Evolutionary conservation across 176 grass and related monocot species (phyloP).

Genomic region (Avena atlantica): DNA sequence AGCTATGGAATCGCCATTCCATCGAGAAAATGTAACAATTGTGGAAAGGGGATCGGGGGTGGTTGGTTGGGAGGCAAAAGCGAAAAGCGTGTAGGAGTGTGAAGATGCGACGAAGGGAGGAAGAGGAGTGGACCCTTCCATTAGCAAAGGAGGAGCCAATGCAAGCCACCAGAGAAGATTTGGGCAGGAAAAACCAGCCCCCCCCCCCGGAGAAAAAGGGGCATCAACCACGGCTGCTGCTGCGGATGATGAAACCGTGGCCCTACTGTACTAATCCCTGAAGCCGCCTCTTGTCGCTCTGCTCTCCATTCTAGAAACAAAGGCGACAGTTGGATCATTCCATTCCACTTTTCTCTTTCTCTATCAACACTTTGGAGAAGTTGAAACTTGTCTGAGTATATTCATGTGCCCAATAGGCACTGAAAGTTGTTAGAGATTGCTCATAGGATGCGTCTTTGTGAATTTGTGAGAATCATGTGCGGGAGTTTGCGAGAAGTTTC

Average conservation of each 20-base stretch:
- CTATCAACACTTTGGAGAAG: neutral
- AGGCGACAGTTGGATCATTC: constrained; percentile 11
- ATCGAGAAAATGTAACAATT: constrained; percentile 13
- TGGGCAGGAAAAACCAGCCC: neutral
- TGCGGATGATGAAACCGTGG: constrained; percentile 7
- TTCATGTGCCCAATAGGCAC: neutral
- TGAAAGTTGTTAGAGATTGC: neutral
- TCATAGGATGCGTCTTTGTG: neutral
- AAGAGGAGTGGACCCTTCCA: constrained; percentile 19
- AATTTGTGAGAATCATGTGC: neutral
- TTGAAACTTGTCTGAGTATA: neutral
- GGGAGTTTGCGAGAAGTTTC: neutral
- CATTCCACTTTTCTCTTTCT: neutral
- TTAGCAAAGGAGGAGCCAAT: neutral
- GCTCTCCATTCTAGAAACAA: constrained; percentile 54
- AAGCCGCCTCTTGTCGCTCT: constrained; percentile 17
- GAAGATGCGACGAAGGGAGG: constrained; percentile 39
- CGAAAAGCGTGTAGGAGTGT: neutral
- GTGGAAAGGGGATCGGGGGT: constrained; percentile 14
- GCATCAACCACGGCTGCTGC: neutral
- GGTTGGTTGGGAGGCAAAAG: neutral
- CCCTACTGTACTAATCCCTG: neutral
- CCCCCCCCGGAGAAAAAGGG: neutral
- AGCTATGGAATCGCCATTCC: constrained; percentile 20
- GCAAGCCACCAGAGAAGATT: neutral